Conservation (phyloP, 2,329 filamentous ascomycete species). For the Dendrostoma leiphaemia region DNA sequence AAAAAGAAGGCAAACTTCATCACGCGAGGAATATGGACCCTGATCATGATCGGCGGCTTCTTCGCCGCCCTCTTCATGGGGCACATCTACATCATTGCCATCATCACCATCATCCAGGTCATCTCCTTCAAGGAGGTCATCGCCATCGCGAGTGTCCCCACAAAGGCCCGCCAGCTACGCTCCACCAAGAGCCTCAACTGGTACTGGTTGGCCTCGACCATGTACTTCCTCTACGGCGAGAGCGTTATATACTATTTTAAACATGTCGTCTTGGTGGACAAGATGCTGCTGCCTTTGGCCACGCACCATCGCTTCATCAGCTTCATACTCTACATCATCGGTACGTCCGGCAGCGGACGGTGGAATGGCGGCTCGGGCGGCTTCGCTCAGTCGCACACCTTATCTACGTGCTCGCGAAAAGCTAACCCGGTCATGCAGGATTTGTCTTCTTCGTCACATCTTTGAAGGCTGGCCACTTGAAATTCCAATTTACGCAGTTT, state of each 20-base stretch:
- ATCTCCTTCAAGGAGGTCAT: constrained; percentile 99
- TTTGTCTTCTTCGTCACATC: constrained; percentile 98
- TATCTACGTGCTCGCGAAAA: no score
- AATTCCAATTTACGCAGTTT: constrained; percentile 98
- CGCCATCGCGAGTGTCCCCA: constrained; percentile 92
- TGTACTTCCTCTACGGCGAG: constrained; percentile 99
- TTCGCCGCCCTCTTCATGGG: constrained; percentile 91
- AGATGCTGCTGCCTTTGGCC: constrained; percentile 85
- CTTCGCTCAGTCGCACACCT: no score
- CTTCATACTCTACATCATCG: constrained; percentile 96
- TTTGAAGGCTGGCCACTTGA: constrained; percentile 92
- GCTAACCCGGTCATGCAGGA: constrained; percentile 56
- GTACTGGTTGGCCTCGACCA: constrained; percentile 98
- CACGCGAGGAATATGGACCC: constrained; percentile 93
- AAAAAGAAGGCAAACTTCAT: constrained; percentile 99
- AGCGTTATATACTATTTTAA: constrained; percentile 99
- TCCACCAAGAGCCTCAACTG: constrained; percentile 97
- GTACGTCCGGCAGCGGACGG: constrained; percentile 48
- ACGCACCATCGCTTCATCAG: constrained; percentile 99
- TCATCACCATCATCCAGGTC: constrained; percentile 92
- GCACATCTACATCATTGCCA: constrained; percentile 93
- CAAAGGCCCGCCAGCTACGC: constrained; percentile 81
- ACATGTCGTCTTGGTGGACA: constrained; percentile 94
- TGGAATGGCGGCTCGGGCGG: no score
- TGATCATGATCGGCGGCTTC: constrained; percentile 95